These are phyloP conservation scores for Obelidium mucronatum DNA, from an alignment of 192 early-diverging fungal species.

Conservation along the genomic window DNA sequence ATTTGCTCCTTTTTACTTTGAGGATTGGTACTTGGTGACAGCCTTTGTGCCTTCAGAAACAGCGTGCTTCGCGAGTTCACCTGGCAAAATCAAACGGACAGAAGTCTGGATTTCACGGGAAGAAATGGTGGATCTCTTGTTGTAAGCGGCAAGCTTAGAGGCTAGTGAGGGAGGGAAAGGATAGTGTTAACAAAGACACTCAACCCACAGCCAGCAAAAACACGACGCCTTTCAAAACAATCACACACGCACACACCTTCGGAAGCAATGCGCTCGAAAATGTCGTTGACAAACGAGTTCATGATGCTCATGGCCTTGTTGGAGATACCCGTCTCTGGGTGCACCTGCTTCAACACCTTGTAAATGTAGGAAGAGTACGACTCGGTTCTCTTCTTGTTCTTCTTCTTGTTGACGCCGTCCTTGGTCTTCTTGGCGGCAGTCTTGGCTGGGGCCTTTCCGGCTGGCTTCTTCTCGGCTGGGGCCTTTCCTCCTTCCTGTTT, in stretches of 20 bases:
- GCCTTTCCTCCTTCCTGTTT: slow-evolving; percentile 17
- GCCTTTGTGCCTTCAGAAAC: slow-evolving; percentile 99
- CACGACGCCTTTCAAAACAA: too few relatives aligned
- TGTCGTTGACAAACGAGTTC: slow-evolving; percentile 98
- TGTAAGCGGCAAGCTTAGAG: slow-evolving; percentile 82
- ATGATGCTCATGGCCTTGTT: slow-evolving; percentile 99
- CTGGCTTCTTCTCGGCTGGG: slow-evolving; percentile 48
- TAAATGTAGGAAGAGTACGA: slow-evolving; percentile 97
- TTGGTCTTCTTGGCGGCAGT: slow-evolving; percentile 69
- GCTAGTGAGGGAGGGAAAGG: slow-evolving; percentile 44
- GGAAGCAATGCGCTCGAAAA: slow-evolving; percentile 93
- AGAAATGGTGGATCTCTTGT: slow-evolving; percentile 95
- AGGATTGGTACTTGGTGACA: slow-evolving; percentile 93
- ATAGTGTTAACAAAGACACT: slow-evolving; percentile 87
- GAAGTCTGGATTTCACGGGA: slow-evolving; percentile 94
- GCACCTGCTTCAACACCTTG: slow-evolving; percentile 97
- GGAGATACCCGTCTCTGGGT: slow-evolving; percentile 97
- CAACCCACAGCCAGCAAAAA: too few relatives aligned
- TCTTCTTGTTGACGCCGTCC: slow-evolving; percentile 68
- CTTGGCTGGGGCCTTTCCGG: slow-evolving; percentile 76
- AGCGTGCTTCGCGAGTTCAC: slow-evolving; percentile 96
- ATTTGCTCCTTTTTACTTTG: slow-evolving; percentile 56
- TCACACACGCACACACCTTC: slow-evolving; percentile 40
- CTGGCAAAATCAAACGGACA: slow-evolving; percentile 80
- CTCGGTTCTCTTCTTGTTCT: slow-evolving; percentile 75